Base-by-base conservation (phyloP, 371 early-diverging fungal species). In the Saksenaea oblongispora region DNA sequence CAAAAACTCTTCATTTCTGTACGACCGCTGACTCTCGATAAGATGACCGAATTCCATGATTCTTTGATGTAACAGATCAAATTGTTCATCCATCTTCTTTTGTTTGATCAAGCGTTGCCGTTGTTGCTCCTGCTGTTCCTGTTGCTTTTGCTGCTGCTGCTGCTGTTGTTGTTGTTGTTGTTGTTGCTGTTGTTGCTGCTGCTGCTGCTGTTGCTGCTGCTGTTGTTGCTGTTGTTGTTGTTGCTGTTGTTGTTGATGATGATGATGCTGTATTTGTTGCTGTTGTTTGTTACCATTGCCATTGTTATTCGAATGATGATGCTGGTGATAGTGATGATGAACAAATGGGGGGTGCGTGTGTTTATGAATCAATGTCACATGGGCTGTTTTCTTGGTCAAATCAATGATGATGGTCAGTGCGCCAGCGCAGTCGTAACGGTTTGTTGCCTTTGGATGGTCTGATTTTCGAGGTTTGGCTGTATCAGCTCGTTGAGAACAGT, bases 381-480 rank as follows among this genome's bases (percentile, higher is more conserved):
- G 69, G 2, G 78, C 82, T 1, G 76, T 70, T 37, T 69, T 71
- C 63, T 81, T 81, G 18, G 58, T 59, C 57, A 81, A 35, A 66
- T 81, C 82, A 55, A 81, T 75, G 34, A 81, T 76, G 53, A 81
- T 76, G 11, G 82, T 81, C 59, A 81, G 62, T 60, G 76, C 78
- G 61, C 82, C 82, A 56, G 75, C 73, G 63, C 82, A 81, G 24
- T 78, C 71, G 58, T 81, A 81, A 54, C 78, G 73, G 34, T 72
- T 72, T 5, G 60, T 34, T 31, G 56, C 56, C 36, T 65, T 65
- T 9, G 78, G 70, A 69, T 78, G 71, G 13, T 81, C 82, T 11
- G 69, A 70, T 60, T 81, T 81, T 53, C 82, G 63, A 15, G 76
- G 82, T 54, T 78, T 78, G 34, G 76, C 78, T 9, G 76, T 81